Evolutionary conservation across 2,329 filamentous ascomycete genomes (phyloP).

Genomic region (Diaporthe citriasiana): DNA sequence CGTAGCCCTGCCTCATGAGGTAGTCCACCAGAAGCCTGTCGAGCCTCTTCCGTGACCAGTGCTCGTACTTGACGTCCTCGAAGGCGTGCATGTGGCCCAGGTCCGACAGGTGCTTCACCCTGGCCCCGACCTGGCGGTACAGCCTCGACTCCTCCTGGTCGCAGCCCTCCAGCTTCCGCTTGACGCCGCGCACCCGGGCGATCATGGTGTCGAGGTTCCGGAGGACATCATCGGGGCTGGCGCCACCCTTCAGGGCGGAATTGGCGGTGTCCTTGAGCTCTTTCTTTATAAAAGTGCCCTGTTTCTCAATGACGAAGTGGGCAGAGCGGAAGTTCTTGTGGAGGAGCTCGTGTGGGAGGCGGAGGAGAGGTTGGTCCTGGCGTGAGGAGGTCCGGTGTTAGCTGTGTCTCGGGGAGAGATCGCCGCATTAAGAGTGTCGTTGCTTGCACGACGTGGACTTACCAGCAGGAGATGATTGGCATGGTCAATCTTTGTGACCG

Average conservation of each 20-base stretch:
- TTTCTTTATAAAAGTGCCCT: slow-evolving; percentile 73
- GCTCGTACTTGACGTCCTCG: slow-evolving; percentile 93
- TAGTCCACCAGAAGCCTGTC: slow-evolving; percentile 94
- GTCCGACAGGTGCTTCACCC: slow-evolving; percentile 84
- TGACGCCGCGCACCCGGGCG: slow-evolving; percentile 84
- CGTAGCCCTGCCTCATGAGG: slow-evolving; percentile 86
- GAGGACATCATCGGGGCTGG: slow-evolving; percentile 79
- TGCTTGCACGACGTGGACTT: slow-evolving; percentile 48
- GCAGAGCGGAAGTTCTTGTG: slow-evolving; percentile 94
- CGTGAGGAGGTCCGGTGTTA: slow-evolving; percentile 32
- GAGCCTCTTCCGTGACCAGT: slow-evolving; percentile 86
- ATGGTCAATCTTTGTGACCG: slow-evolving; percentile 78
- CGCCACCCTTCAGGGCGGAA: slow-evolving; percentile 73
- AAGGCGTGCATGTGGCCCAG: slow-evolving; percentile 84
- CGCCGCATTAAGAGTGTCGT: not conserved
- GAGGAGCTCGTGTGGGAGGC: slow-evolving; percentile 91
- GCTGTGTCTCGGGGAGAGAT: slow-evolving; percentile 7
- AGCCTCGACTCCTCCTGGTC: slow-evolving; percentile 85
- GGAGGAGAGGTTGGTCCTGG: slow-evolving; percentile 93
- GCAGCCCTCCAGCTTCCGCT: slow-evolving; percentile 84
- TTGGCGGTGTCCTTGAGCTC: slow-evolving; percentile 75
- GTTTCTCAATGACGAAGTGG: slow-evolving; percentile 81
- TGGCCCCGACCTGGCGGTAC: slow-evolving; percentile 80
- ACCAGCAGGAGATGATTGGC: slow-evolving; percentile 83
- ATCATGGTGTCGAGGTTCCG: slow-evolving; percentile 88